phyloP scores from a whole-genome alignment of 1,139 yeast species.

The Pichia sp. region DNA sequence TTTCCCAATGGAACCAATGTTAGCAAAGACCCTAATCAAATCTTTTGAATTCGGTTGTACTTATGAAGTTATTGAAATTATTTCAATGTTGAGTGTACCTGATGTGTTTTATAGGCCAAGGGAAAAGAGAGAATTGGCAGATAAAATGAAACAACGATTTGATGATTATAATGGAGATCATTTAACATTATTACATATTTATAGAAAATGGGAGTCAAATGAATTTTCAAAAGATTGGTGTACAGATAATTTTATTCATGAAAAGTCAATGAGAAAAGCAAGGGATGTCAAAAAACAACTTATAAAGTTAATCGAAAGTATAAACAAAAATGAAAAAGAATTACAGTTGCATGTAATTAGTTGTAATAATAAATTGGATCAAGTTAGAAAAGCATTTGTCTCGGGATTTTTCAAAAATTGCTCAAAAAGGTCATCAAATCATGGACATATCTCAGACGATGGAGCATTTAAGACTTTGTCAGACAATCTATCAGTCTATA shows the following conservation, averaged over 20 bases:
- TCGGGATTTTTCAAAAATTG: constrained; percentile 85
- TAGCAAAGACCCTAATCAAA: constrained; percentile 73
- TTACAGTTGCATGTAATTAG: constrained; percentile 29
- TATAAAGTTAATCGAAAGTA: constrained; percentile 48
- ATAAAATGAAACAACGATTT: constrained; percentile 66
- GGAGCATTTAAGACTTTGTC: constrained; percentile 68
- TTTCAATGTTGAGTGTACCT: constrained; percentile 90
- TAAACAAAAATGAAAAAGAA: constrained; percentile 38
- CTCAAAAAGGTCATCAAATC: constrained; percentile 61
- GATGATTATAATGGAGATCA: constrained; percentile 95
- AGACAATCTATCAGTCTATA: constrained; percentile 69
- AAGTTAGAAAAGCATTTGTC: constrained; percentile 66
- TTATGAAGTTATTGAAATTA: constrained; percentile 76
- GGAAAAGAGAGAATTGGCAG: constrained; percentile 69
- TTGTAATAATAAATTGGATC: constrained; percentile 59
- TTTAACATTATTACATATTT: constrained; percentile 77
- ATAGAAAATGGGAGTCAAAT: constrained; percentile 65
- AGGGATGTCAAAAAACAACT: constrained; percentile 74
- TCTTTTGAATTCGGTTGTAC: constrained; percentile 73
- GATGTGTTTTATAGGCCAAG: constrained; percentile 80
- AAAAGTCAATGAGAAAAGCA: constrained; percentile 69
- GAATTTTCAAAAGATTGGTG: constrained; percentile 72
- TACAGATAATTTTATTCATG: constrained; percentile 72
- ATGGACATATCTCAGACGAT: constrained; percentile 38
- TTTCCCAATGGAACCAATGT: constrained; percentile 92